phyloP scores from a whole-genome alignment of 1,284 basidiomycete genomes.

The Sanguinoderma infundibulare region DNA sequence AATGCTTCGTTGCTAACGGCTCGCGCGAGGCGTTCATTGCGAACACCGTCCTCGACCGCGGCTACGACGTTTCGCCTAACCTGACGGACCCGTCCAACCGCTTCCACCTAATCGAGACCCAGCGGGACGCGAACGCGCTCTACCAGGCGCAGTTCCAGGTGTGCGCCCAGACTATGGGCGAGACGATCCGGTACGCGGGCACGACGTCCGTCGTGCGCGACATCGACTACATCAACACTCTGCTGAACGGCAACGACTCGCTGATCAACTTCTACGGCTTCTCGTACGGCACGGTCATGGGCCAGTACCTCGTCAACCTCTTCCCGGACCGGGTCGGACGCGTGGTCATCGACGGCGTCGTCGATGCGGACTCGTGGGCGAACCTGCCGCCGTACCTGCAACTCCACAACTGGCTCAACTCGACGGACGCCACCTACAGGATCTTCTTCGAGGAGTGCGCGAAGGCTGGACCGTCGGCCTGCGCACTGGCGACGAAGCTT shows the following conservation, averaged over 20 bases:
- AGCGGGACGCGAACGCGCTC: slow-evolving; percentile 39
- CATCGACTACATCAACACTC: slow-evolving; percentile 44
- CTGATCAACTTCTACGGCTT: slow-evolving; percentile 39
- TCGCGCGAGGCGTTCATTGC: slow-evolving; percentile 39
- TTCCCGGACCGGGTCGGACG: slow-evolving; percentile 31
- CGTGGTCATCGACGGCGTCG: slow-evolving; percentile 31
- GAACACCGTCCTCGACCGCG: slow-evolving; percentile 42
- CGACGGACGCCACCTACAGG: slow-evolving; percentile 38
- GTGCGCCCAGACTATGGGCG: slow-evolving; percentile 44
- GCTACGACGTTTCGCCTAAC: slow-evolving; percentile 40
- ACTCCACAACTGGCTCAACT: slow-evolving; percentile 32
- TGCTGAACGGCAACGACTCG: slow-evolving; percentile 43
- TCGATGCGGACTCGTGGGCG: slow-evolving; percentile 32
- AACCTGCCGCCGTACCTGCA: slow-evolving; percentile 41
- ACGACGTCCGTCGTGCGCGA: slow-evolving; percentile 48
- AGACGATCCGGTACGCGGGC: slow-evolving; percentile 47
- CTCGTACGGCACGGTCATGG: slow-evolving; percentile 32
- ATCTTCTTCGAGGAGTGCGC: slow-evolving; percentile 40
- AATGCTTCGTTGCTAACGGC: slow-evolving; percentile 38
- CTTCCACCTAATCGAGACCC: slow-evolving; percentile 38
- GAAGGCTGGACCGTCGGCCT: slow-evolving; percentile 36
- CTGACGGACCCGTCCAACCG: slow-evolving; percentile 31
- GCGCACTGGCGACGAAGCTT: slow-evolving; percentile 32
- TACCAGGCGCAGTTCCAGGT: slow-evolving; percentile 40
- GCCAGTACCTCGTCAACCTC: slow-evolving; percentile 34